Evolutionary conservation across 208 protist species (phyloP), one percentile per base, ranked within the genome.

Genomic region (Trypanosoma boissoni): DNA sequence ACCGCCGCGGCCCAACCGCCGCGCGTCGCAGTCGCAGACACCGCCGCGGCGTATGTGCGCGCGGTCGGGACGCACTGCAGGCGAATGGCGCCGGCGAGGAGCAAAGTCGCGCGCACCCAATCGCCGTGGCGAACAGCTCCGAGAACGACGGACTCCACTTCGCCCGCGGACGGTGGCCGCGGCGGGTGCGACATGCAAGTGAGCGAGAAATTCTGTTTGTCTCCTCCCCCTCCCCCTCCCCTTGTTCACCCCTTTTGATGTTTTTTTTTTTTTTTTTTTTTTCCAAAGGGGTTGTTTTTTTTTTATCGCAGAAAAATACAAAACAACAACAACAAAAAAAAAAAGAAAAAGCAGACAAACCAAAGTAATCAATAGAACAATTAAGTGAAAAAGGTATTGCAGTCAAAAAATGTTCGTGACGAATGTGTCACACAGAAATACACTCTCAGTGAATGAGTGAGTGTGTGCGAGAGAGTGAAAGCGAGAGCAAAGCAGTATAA

Each of bases 81-180:
- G 20, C 62, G 46, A 2, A 86, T 34, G 3, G 86, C 77, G 16
- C 86, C 86, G 1, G 65, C 48, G 18, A 92, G 66, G 14, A 92
- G 75, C 10, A 48, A 46, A 1, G 75, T 41, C 2, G 80, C 86
- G 48, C 63, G 76, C 34, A 64, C 57, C 72, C 80, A 85, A 21
- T 77, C 27, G 16, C 79, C 77, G n/a, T 72, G 51, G 37, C 54
- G 66, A 29, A 74, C 52, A 0, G 77, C 61, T 5, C 72, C 68
- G 23, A 68, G 39, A 26, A 92, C 63, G 0, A 90, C 79, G 20
- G 76, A 60, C 41, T 92, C 79, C 32, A 92, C 72, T 34, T 92
- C 86, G 10, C 60, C 61, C 14, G 82, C 72, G n/a, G 82, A 81
- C 23, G 86, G 86, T 28, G 43, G 39, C 28, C 63, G 32, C 4